These are phyloP conservation scores for Letharia columbiana DNA, from an alignment of 495 filamentous ascomycete species.

Conservation along the genomic window DNA sequence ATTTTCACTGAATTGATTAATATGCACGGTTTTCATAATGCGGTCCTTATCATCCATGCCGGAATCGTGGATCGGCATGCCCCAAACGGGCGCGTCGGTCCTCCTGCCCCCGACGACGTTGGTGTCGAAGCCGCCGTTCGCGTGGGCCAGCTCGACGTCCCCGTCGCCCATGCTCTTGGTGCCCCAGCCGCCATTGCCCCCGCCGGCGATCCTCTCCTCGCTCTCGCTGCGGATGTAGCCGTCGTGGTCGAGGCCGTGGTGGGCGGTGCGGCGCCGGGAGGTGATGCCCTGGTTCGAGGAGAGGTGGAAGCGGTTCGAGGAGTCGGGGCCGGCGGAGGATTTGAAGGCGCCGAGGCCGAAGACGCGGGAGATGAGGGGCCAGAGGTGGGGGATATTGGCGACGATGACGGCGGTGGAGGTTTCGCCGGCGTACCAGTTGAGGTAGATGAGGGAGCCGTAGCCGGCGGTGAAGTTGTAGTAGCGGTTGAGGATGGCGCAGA, in stretches of 20 bases:
- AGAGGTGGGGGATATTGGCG: slow-evolving; percentile 56
- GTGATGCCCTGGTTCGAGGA: background rate
- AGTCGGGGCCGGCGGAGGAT: slow-evolving; percentile 11
- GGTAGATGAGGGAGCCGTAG: slow-evolving; percentile 46
- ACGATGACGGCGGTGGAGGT: slow-evolving; percentile 54
- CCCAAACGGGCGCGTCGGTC: background rate
- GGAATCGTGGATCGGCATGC: background rate
- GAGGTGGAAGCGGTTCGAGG: slow-evolving; percentile 8
- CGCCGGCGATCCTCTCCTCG: slow-evolving; percentile 22
- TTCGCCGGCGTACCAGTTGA: slow-evolving; percentile 61
- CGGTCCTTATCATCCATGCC: slow-evolving; percentile 10
- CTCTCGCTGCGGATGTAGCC: slow-evolving; percentile 24
- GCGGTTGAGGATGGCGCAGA: slow-evolving; percentile 55
- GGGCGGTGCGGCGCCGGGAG: slow-evolving; percentile 7
- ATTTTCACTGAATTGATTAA: slow-evolving; percentile 14
- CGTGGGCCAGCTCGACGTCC: slow-evolving; percentile 5
- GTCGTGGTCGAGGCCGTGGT: slow-evolving; percentile 11
- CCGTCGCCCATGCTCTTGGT: background rate
- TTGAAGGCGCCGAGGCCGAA: slow-evolving; percentile 44
- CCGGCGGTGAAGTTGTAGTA: slow-evolving; percentile 55
- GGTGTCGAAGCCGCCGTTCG: background rate
- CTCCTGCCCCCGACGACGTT: background rate
- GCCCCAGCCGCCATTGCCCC: slow-evolving; percentile 10
- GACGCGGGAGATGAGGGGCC: slow-evolving; percentile 47
- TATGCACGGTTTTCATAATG: slow-evolving; percentile 22